Percentiles rank a stretch among this genome's conserved stretches.
Evolutionary conservation across 495 filamentous ascomycete genomes (phyloP).

Genomic region (Xylaria nigripes): DNA sequence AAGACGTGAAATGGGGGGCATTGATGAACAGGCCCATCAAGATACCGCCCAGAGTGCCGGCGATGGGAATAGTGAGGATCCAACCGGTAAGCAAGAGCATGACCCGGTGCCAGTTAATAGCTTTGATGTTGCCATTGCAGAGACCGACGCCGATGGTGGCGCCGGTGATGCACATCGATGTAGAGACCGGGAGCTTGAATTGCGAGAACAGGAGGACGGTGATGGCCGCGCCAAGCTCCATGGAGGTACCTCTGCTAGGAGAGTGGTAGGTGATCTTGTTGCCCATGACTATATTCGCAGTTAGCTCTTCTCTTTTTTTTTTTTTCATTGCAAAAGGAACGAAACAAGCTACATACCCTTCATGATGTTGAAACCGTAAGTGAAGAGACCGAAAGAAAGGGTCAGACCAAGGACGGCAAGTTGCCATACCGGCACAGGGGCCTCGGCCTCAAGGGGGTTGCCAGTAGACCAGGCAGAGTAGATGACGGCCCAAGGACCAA

Average conservation of each 20-base stretch:
- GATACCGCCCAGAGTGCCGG: slow-evolving; percentile 51
- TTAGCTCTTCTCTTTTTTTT: too few relatives aligned
- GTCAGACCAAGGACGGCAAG: slow-evolving; percentile 44
- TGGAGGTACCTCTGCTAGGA: slow-evolving; percentile 52
- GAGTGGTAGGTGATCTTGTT: slow-evolving; percentile 63
- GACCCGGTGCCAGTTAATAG: slow-evolving; percentile 58
- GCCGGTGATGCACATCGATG: slow-evolving; percentile 53
- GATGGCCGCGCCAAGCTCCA: slow-evolving; percentile 60
- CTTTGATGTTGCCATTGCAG: slow-evolving; percentile 48
- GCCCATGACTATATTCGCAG: slow-evolving; percentile 42
- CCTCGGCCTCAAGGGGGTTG: slow-evolving; percentile 35
- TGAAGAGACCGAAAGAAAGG: slow-evolving; percentile 51
- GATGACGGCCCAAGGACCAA: slow-evolving; percentile 56
- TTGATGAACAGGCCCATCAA: slow-evolving; percentile 57
- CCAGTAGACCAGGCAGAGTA: slow-evolving; percentile 53
- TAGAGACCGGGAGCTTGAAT: slow-evolving; percentile 52
- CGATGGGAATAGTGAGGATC: slow-evolving; percentile 56
- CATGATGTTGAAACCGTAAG: slow-evolving; percentile 66
- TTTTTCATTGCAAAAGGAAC: neutral
- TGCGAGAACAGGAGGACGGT: slow-evolving; percentile 58
- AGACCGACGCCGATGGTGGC: slow-evolving; percentile 51
- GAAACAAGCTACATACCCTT: slow-evolving; percentile 31
- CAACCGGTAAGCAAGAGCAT: slow-evolving; percentile 42
- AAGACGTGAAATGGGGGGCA: slow-evolving; percentile 42
- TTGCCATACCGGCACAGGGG: slow-evolving; percentile 52